These are phyloP conservation scores for Cryptococcus jaspeensis DNA, from an alignment of 1,284 basidiomycete species.

Conservation along the genomic window DNA sequence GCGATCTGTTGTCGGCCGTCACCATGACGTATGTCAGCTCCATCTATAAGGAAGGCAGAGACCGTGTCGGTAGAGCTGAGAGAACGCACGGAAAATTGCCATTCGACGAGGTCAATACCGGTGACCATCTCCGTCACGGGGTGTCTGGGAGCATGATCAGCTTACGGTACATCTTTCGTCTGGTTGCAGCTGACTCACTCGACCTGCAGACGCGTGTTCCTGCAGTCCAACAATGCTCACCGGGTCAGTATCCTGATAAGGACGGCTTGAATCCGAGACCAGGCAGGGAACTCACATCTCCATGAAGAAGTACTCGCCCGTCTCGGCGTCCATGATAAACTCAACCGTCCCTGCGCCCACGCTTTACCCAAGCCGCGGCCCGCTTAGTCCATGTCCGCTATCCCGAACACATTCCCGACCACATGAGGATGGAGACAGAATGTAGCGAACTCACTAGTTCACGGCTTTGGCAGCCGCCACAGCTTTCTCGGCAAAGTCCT, in stretches of 20 bases:
- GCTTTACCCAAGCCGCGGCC: slow-evolving; percentile 16
- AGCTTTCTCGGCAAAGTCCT: slow-evolving; percentile 80
- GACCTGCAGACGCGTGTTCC: slow-evolving; percentile 90
- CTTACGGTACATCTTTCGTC: neutral
- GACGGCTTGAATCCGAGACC: neutral
- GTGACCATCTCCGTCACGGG: slow-evolving; percentile 95
- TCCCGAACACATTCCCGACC: neutral
- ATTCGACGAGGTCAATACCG: slow-evolving; percentile 86
- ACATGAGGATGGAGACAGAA: neutral
- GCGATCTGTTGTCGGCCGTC: slow-evolving; percentile 61
- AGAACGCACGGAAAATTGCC: slow-evolving; percentile 75
- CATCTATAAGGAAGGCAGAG: no score
- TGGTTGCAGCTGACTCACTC: slow-evolving; percentile 54
- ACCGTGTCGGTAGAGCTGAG: neutral
- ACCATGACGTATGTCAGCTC: neutral
- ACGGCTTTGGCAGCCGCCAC: slow-evolving; percentile 88
- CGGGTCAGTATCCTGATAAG: neutral
- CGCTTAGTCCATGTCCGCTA: neutral
- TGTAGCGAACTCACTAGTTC: slow-evolving; percentile 56
- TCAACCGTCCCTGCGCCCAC: slow-evolving; percentile 90
- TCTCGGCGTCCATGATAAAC: slow-evolving; percentile 89
- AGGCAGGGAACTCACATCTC: slow-evolving; percentile 65
- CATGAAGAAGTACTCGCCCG: slow-evolving; percentile 84
- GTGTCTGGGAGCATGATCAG: slow-evolving; percentile 55
- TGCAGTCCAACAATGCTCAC: slow-evolving; percentile 33